A percentile compares a stretch with the other conserved stretches of the same genome.
Evolutionary conservation across 768 basidiomycete species (phyloP).

Genomic region (Mycena galopus): DNA sequence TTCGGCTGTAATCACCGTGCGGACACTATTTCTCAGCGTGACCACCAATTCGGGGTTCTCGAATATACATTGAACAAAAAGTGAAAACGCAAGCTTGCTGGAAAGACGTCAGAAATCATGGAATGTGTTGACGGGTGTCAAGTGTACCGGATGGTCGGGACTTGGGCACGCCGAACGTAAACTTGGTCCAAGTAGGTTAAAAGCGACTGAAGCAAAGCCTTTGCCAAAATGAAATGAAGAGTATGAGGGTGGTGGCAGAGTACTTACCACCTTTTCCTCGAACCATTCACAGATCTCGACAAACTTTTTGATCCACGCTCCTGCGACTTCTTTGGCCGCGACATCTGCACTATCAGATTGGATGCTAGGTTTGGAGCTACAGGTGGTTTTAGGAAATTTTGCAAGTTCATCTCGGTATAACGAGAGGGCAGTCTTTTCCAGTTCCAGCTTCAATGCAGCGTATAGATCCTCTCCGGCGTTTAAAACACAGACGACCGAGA

Average conservation of each 20-base stretch:
- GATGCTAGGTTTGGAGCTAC: constrained; percentile 32
- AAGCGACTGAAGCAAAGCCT: constrained; percentile 73
- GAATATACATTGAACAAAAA: constrained; percentile 68
- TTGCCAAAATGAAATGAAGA: not conserved
- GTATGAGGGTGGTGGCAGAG: not conserved
- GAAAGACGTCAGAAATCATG: not conserved
- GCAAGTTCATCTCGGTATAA: constrained; percentile 58
- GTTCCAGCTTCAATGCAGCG: constrained; percentile 61
- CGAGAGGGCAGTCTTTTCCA: constrained; percentile 66
- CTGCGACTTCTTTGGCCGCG: constrained; percentile 39
- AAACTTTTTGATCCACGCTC: constrained; percentile 72
- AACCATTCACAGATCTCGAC: constrained; percentile 73
- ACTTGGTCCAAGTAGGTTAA: constrained; percentile 80
- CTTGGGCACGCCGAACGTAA: constrained; percentile 62
- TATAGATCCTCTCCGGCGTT: constrained; percentile 67
- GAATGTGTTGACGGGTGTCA: not conserved
- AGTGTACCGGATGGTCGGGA: constrained; percentile 62
- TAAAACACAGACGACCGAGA: constrained; percentile 63
- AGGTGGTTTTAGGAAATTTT: constrained; percentile 4
- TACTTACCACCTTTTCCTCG: constrained; percentile 71
- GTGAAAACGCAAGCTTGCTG: constrained; percentile 69
- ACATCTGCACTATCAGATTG: not conserved
- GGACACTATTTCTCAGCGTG: constrained; percentile 59
- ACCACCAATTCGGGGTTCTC: constrained; percentile 57
- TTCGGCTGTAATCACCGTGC: constrained; percentile 68